Evolutionary conservation across 2,329 filamentous ascomycete genomes (phyloP).

Genomic region (Raffaelea deltoideospora): DNA sequence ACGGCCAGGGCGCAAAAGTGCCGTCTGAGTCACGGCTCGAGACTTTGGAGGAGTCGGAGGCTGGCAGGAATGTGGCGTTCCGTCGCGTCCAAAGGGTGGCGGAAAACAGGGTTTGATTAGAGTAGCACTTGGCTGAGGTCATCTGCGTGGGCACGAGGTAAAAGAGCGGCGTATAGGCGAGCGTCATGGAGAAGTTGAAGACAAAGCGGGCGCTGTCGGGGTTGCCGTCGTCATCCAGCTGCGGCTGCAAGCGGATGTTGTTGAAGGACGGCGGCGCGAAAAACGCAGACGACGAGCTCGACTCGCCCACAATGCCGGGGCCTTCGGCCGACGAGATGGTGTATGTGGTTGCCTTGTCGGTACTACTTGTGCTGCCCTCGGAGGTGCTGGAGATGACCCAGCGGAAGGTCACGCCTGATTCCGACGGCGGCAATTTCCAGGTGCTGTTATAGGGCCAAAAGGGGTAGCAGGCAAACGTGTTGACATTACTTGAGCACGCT

Average conservation of each 20-base stretch:
- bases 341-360: neutral
- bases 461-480: constrained; percentile 49
- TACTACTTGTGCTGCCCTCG: constrained; percentile 3
- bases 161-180: constrained; percentile 31
- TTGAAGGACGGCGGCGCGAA: constrained; percentile 41
- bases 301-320: constrained; percentile 14
- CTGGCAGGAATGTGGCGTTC: constrained; percentile 15
- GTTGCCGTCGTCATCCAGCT: constrained; percentile 29
- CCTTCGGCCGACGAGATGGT: constrained; percentile 7
- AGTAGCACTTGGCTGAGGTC: constrained; percentile 39
- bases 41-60: neutral
- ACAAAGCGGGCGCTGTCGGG: constrained; percentile 37
- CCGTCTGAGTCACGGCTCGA: constrained; percentile 6
- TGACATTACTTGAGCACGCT: constrained; percentile 40
- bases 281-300: constrained; percentile 38
- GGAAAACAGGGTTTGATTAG: constrained; percentile 36
- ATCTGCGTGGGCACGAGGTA: constrained; percentile 24
- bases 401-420: constrained; percentile 36
- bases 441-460: constrained; percentile 21
- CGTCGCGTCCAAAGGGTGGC: constrained; percentile 44
- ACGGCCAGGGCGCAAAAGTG: constrained; percentile 36
- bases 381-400: constrained; percentile 35
- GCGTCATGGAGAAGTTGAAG: constrained; percentile 38
- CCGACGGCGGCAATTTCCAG: no score
- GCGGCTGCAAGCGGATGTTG: constrained; percentile 32